Evolutionary conservation across 345 rosid species (phyloP), one percentile per base, ranked within the genome.

Genomic region (Hibiscus trionum): DNA sequence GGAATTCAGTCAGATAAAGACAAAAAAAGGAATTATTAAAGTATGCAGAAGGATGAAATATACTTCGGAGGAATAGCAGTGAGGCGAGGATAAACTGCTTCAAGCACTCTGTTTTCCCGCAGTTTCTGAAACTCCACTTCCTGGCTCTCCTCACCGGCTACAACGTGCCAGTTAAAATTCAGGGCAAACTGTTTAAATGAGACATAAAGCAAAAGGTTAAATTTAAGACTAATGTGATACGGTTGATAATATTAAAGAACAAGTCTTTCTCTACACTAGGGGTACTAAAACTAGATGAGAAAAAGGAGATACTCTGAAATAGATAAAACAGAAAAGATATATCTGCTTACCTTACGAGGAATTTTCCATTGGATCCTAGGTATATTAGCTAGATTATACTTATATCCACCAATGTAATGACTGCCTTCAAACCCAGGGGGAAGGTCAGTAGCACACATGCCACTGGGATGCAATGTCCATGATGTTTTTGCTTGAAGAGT

Each of bases 81-180:
- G 66, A 50, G 73, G 31, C 70, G 79, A 0, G 90, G 92, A 64
- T 88, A 90, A 47, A 84, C 33, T 16, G 86, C 87, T 87, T 86
- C 88, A 60, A 82, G 77, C 66, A 78, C 80, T 57, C 79, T 85
- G 6, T 76, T 46, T 69, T 77, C 89, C 59, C 96, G 80, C 19
- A 71, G 70, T 26, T 78, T 72, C 77, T 91, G 85, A 63, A 71
- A 73, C 70, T 21, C 53, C 8, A 67, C 71, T 73, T 90, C 92
- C 9, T 73, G 49, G 72, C 93, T 90, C 70, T 88, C 91, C 56
- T 83, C 88, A 60, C 88, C 91, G 53, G 79, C 77, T 6, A 78
- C 85, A 44, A 90, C 82, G 1, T 12, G 69, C 91, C 90, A 88
- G 69, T 60, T 7, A 8, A 47, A 58, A 58, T 60, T 66, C 72